A percentile compares a stretch with the other conserved stretches of the same genome.
Conservation (phyloP, 2,329 filamentous ascomycete species). For the Metarhizium album region DNA sequence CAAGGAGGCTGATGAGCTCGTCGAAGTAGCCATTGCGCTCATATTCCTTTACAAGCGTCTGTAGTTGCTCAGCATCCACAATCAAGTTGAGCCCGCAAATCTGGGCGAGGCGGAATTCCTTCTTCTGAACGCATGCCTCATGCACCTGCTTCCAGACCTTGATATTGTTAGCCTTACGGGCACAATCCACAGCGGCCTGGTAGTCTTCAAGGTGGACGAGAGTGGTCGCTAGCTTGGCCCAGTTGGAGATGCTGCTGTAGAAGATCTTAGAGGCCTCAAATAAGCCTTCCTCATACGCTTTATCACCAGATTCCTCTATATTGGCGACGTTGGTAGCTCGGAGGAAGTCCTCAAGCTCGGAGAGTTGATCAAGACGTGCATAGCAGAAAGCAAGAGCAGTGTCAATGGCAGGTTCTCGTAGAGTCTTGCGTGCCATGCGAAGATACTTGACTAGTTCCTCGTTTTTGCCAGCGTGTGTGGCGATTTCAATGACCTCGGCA, state of each 20-base stretch:
- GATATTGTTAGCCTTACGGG: conserved; percentile 96
- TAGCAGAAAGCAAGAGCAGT: conserved; percentile 90
- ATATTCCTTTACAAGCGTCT: conserved; percentile 90
- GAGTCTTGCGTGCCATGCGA: conserved; percentile 93
- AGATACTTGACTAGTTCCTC: conserved; percentile 95
- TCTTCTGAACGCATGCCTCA: conserved; percentile 90
- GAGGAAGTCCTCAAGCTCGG: conserved; percentile 93
- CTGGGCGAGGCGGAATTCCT: conserved; percentile 96
- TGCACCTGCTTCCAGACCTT: conserved; percentile 99
- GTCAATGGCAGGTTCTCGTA: conserved; percentile 87
- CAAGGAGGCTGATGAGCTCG: conserved; percentile 86
- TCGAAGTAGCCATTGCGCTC: conserved; percentile 97
- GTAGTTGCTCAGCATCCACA: conserved; percentile 90
- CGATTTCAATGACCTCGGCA: conserved; percentile 90
- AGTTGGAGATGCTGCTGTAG: conserved; percentile 97
- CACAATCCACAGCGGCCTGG: conserved; percentile 93
- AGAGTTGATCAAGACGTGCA: conserved; percentile 80
- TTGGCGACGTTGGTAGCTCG: conserved; percentile 89
- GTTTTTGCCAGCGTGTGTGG: conserved; percentile 91
- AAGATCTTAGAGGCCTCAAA: conserved; percentile 98
- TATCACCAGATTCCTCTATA: conserved; percentile 93
- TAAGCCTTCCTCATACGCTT: conserved; percentile 88
- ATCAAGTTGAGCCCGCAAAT: conserved; percentile 98
- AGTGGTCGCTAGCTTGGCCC: conserved; percentile 96
- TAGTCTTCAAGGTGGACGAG: conserved; percentile 96